These are phyloP conservation scores for Trichoderma breve DNA, from an alignment of 2,329 filamentous ascomycete genomes.

Conservation along the genomic window DNA sequence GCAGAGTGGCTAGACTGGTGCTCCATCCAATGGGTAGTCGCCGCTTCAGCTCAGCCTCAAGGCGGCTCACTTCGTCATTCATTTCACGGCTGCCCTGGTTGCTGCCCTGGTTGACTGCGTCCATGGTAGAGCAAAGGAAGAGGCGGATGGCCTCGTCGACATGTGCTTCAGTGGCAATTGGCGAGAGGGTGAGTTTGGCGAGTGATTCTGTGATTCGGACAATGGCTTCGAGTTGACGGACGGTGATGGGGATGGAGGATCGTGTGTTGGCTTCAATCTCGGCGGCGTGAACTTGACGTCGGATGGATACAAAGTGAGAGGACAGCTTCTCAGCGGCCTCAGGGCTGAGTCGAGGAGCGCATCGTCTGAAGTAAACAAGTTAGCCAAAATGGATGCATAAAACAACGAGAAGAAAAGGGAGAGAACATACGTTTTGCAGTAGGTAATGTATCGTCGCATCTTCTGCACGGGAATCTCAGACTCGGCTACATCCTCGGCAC, in stretches of 20 bases:
- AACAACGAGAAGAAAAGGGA: not conserved
- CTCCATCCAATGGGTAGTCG: conserved; percentile 93
- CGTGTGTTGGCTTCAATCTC: conserved; percentile 88
- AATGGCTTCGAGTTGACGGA: conserved; percentile 94
- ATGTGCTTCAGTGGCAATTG: conserved; percentile 83
- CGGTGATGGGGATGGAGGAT: conserved; percentile 93
- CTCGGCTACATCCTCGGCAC: conserved; percentile 76
- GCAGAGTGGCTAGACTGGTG: conserved; percentile 80
- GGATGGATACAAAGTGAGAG: conserved; percentile 94
- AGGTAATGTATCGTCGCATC: conserved; percentile 96
- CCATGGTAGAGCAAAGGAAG: conserved; percentile 96
- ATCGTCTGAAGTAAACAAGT: conserved; percentile 57
- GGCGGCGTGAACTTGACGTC: conserved; percentile 86
- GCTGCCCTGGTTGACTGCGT: conserved; percentile 88
- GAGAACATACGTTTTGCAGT: conserved; percentile 80
- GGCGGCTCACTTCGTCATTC: conserved; percentile 81
- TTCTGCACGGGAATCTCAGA: conserved; percentile 92
- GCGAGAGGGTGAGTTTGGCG: conserved; percentile 83
- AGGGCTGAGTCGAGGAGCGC: conserved; percentile 83
- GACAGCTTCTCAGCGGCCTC: conserved; percentile 95
- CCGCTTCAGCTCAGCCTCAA: conserved; percentile 85
- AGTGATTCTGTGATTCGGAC: conserved; percentile 95
- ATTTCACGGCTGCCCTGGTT: conserved; percentile 82
- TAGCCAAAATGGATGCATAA: not conserved
- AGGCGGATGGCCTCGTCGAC: conserved; percentile 97